Evolutionary conservation across 2,329 filamentous ascomycete genomes (phyloP), one percentile per base, ranked within the genome.

Genomic region (Neopestalotiopsis clavispora): DNA sequence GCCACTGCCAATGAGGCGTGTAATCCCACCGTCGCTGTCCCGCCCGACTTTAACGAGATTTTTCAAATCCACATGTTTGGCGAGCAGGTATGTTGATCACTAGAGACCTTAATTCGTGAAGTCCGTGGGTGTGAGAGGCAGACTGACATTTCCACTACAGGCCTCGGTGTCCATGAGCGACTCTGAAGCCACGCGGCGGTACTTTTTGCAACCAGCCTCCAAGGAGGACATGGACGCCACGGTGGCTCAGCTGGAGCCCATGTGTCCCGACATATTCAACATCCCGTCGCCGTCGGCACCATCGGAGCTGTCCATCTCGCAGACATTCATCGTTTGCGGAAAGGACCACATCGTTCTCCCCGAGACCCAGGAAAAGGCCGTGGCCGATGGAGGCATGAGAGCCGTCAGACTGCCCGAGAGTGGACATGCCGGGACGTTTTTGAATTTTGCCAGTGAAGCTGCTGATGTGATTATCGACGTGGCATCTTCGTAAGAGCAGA

Each of bases 301-400:
- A 4, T 56, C 66, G 14, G 66, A 68, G n/a, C 57, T 68, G 17
- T 14, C 42, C 32, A n/a, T 64, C 10, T 17, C 59, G 0, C 59
- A 58, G 32, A 68, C 66, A 3, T 68, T 64, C 32, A 23, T 68
- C 60, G 45, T 64, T 20, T 34, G 34, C 30, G 66, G 63, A 28
- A 13, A 68, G 17, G 66, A 68, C 23, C 32, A 58, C 42, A 17
- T 56, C 5, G 60, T 68, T 20, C 32, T 63, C 4, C 38, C 56
- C 23, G 60, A 62, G 20, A 30, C 45, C 20, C 66, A 68, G 45
- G 66, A 68, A 45, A 60, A 32, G 10, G 56, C 57, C 49, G 49
- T 65, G n/a, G 42, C 59, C 2, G 40, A 42, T 13, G 40, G 12
- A 10, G 60, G 60, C 6, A 64, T 68, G 66, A 4, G 57, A 10